Percentiles rank a stretch among this genome's conserved stretches.
These are phyloP conservation scores for Plasmodium falciparum DNA, from an alignment of 169 alveolate genomes.

Conservation along the genomic window DNA sequence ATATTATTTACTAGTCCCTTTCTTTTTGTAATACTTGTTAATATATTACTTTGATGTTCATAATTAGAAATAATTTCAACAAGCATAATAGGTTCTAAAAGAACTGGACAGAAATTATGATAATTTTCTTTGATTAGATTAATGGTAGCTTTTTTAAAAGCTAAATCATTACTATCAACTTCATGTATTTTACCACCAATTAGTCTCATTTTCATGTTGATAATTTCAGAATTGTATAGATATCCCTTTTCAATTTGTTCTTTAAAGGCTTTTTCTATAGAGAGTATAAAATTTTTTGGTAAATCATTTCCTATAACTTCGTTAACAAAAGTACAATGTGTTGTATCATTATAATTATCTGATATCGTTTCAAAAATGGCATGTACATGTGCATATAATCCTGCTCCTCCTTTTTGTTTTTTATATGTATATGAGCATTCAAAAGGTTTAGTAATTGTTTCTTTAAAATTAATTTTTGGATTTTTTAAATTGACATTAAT, in stretches of 20 bases:
- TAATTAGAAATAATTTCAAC: slow-evolving; percentile 94
- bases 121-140: slow-evolving; percentile 79
- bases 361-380: slow-evolving; percentile 93
- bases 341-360: slow-evolving; percentile 81
- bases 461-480: slow-evolving; percentile 96
- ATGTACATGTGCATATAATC: slow-evolving; percentile 95
- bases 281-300: slow-evolving; percentile 94
- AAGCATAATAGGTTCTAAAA: slow-evolving; percentile 95
- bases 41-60: slow-evolving; percentile 87
- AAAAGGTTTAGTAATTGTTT: slow-evolving; percentile 88
- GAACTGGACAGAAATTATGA: slow-evolving; percentile 88
- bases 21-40: slow-evolving; percentile 91
- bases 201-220: slow-evolving; percentile 91
- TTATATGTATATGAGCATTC: slow-evolving; percentile 94
- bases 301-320: slow-evolving; percentile 91
- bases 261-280: slow-evolving; percentile 96
- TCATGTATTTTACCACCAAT: slow-evolving; percentile 94
- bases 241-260: slow-evolving; percentile 93
- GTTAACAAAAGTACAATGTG: slow-evolving; percentile 80
- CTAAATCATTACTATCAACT: slow-evolving; percentile 95
- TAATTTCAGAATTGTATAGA: slow-evolving; percentile 94
- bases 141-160: slow-evolving; percentile 94
- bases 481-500: slow-evolving; percentile 90
- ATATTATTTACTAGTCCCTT: slow-evolving; percentile 93
- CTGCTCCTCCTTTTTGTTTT: slow-evolving; percentile 98